Evolutionary conservation across 805 yeast species (phyloP), one percentile per base, ranked within the genome.

Genomic region (Wickerhamomyces canadensis): DNA sequence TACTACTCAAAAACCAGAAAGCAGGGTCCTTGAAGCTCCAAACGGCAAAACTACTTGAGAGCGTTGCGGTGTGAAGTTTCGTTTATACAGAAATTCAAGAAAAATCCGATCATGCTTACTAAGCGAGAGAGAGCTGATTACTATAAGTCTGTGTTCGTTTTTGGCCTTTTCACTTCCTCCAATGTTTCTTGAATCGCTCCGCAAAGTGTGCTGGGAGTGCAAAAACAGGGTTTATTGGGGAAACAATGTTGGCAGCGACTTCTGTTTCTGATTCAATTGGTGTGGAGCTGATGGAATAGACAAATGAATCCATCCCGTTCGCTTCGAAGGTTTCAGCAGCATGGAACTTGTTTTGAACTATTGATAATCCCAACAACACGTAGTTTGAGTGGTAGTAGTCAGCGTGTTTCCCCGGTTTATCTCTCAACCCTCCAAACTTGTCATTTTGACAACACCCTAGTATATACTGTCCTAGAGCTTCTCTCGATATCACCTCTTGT

Each of bases 371-470:
- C 37, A 82, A 62, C 2, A 89, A 62, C 0, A 80, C 78, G 55
- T 93, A 93, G 54, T 89, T 87, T 2, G 96, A 81, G 54, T 93
- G 99, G 58, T 93, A 93, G 41, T 80, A 82, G 57, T 93, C 99
- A 0, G 93, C 78, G 6, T 59, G 49, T 43, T 72, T 76, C 1
- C 86, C 86, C 0, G 98, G 98, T 57, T 93, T 93, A 57, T 93
- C 99, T 33, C 80, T 61, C 16, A 93, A 64, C 0, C 98, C 98
- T 1, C 95, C 94, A 2, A 51, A 52, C 12, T 60, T 52, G 1
- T 51, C 52, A 12, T 67, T 49, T 25, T 93, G 98, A 43, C 95
- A 78, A 54, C 96, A 88, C 43, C 72, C 67, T 21, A 87, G 57
- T 4, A 86, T 74, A 55, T 85, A 93, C 35, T 74, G 69, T 37